Evolutionary conservation across 148 eudicot genomes (phyloP), one percentile per base, ranked within the genome.

Genomic region (Vaccinium vitisidaea): DNA sequence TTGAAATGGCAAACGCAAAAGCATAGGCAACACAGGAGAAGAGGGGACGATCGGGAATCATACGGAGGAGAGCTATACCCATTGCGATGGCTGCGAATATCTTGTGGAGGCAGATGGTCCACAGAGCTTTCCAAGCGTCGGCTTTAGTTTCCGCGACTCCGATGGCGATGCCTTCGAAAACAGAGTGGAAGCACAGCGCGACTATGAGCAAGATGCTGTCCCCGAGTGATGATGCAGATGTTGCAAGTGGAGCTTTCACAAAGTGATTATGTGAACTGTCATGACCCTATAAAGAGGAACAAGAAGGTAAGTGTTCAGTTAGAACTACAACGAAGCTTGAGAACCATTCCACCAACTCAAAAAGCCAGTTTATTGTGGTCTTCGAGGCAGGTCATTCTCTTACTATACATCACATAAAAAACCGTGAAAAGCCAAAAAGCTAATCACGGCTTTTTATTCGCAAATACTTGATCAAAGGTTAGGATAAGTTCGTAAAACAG

Each of bases 81-180:
- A 93, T 91, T 12, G 95, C 93, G 3, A 93, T 87, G 56, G 95
- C 95, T 1, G 95, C 95, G 6, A 93, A 91, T 67, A 93, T 87
- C 82, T 92, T 93, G 92, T 93, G 95, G 0, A 93, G 90, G 9
- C 89, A 90, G 59, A 93, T 88, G 1, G 95, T 93, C 95, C 95
- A 93, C 0, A 93, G 91, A 49, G 93, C 91, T 80, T 88, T 90
- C 95, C 95, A 93, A 2, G 95, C 95, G 12, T 93, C 92, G 3
- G 84, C 74, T 53, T 84, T 53, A 53, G 95, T 93, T 65, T 91
- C 86, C 0, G 95, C 90, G 7, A 93, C 91, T 10, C 95, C 95
- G 6, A 93, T 93, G 0, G 95, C 95, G 21, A 93, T 91, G 77
- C 95, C 95, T 83, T 93, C 93, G 25, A 93, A 93, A 21, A 93